These are phyloP conservation scores for Podaxis sp. DNA, from an alignment of 768 basidiomycete genomes.

Conservation along the genomic window DNA sequence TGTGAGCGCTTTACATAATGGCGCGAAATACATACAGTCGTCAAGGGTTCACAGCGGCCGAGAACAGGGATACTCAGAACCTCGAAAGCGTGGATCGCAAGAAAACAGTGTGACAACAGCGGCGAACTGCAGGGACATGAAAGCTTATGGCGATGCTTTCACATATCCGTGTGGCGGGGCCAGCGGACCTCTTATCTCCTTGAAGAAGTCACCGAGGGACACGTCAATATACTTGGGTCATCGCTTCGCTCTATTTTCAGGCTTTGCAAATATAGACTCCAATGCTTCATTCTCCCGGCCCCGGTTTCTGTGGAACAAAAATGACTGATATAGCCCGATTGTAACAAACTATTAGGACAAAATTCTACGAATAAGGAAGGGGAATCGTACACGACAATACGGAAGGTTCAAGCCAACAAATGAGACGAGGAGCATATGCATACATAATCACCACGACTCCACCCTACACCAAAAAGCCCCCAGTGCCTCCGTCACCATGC, in stretches of 20 bases:
- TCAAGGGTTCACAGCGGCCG: conserved; percentile 1
- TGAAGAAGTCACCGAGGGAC: not conserved
- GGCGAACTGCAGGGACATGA: not conserved
- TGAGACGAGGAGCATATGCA: conserved; percentile 12
- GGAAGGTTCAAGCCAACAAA: conserved; percentile 7
- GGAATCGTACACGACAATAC: not conserved
- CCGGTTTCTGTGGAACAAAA: conserved; percentile 14
- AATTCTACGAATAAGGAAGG: conserved; percentile 4
- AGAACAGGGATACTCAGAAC: not conserved
- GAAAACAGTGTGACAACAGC: not conserved
- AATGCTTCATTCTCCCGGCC: conserved; percentile 2
- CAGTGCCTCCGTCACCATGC: not conserved
- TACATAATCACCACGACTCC: conserved; percentile 15
- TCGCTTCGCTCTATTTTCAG: conserved; percentile 12
- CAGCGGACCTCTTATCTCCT: not conserved
- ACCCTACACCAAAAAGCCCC: conserved; percentile 4
- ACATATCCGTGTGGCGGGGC: not conserved
- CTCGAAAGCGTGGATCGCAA: conserved; percentile 3
- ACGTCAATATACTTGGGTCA: not conserved
- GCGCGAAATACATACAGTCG: conserved; percentile 1
- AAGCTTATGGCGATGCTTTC: not conserved
- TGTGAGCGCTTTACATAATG: conserved; percentile 5
- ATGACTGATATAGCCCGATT: not conserved
- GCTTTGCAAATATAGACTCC: not conserved
- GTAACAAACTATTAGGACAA: not conserved